These are phyloP conservation scores for Cordyceps farinosa DNA, from an alignment of 2,329 filamentous ascomycete species.

Conservation along the genomic window DNA sequence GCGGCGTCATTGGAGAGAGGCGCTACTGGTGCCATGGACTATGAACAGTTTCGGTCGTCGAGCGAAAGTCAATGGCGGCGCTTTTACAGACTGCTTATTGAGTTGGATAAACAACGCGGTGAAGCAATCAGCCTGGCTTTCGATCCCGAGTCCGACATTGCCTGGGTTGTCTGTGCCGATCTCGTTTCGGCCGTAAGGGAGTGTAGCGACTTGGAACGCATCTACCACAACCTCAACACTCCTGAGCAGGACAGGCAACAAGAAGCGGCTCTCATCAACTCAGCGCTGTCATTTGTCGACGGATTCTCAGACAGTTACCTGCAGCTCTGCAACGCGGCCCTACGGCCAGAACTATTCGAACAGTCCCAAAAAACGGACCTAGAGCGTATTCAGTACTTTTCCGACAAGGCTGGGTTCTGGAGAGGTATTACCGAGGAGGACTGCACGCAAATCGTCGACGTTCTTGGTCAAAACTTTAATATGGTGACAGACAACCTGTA, in stretches of 20 bases:
- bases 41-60: constrained; percentile 68
- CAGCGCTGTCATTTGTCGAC: constrained; percentile 67
- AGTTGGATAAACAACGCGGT: constrained; percentile 80
- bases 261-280: constrained; percentile 61
- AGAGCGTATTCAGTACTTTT: constrained; percentile 74
- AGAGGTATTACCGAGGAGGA: constrained; percentile 80
- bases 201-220: constrained; percentile 72
- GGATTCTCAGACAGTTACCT: constrained; percentile 66
- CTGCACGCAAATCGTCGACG: constrained; percentile 63
- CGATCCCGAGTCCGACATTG: constrained; percentile 66
- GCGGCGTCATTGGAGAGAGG: constrained; percentile 63
- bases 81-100: constrained; percentile 80
- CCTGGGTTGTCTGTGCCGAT: constrained; percentile 84
- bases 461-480: constrained; percentile 63
- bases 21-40: constrained; percentile 65
- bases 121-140: constrained; percentile 76
- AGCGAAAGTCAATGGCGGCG: constrained; percentile 83
- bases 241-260: constrained; percentile 52
- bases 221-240: constrained; percentile 63
- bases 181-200: constrained; percentile 73
- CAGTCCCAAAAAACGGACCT: constrained; percentile 66
- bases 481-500: constrained; percentile 56
- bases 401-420: constrained; percentile 73
- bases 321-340: constrained; percentile 62
- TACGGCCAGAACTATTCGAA: constrained; percentile 71